Percentiles rank a stretch among this genome's conserved stretches.
These are phyloP conservation scores for Cryptosporidium sp. DNA, from an alignment of 169 alveolate species.

Conservation along the genomic window DNA sequence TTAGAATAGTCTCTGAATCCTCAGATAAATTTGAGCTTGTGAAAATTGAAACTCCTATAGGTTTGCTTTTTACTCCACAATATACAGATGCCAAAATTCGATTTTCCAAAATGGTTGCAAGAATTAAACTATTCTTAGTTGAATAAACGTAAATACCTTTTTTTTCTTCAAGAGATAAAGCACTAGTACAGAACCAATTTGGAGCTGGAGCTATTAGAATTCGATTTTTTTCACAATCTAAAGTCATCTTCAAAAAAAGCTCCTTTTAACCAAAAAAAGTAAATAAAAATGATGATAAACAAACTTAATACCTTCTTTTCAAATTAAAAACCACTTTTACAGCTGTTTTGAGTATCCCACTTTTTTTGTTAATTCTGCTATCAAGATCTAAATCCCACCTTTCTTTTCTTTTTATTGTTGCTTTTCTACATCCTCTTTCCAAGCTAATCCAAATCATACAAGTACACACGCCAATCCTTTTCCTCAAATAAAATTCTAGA, in stretches of 20 bases:
- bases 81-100: constrained; percentile 32
- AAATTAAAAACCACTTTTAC: no score
- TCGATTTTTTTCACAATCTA: neutral
- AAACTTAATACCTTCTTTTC: no score
- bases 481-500: neutral
- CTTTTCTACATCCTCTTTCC: neutral
- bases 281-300: no score
- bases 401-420: neutral
- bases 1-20: neutral
- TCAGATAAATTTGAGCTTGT: constrained; percentile 3
- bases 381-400: neutral
- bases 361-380: neutral
- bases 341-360: neutral
- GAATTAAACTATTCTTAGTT: constrained; percentile 52
- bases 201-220: constrained; percentile 70
- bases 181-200: constrained; percentile 31
- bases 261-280: neutral
- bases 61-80: constrained; percentile 69
- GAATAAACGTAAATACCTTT: constrained; percentile 20
- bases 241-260: neutral
- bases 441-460: neutral
- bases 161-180: constrained; percentile 17
- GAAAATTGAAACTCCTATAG: constrained; percentile 3
- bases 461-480: neutral
- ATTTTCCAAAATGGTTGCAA: constrained; percentile 23